Evolutionary conservation across 768 basidiomycete genomes (phyloP), one percentile per base, ranked within the genome.

Genomic region (Trametes sanguinea): DNA sequence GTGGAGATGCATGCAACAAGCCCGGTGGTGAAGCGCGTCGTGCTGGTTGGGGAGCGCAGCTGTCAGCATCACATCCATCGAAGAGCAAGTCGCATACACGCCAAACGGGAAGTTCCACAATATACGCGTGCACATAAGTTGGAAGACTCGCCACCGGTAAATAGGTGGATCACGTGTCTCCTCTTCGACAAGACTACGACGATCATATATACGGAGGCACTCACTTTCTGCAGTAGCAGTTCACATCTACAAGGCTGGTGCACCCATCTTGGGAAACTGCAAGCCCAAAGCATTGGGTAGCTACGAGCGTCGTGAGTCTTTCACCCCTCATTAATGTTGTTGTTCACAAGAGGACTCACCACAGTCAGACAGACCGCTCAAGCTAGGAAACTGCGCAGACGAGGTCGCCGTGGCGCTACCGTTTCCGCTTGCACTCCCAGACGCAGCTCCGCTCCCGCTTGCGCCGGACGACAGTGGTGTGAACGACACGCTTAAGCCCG

Each of bases 151-250:
- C 22, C 11, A 9, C n/a, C 27, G 27, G 6, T 43, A 3, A 30
- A 27, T 8, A n/a, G 27, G 29, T 3, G 43, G n/a, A 48, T 9
- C 32, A 14, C 50, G 11, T 17, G 22, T 37, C 13, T 51, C 8
- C 51, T 37, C 9, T 17, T 8, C 27, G 11, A 39, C 39, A 17
- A 13, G 30, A 37, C 30, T 8, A 45, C 17, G 13, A 11, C 17
- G 22, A 7, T 22, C 22, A 22, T 22, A 35, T 7, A 8, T 44
- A 51, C n/a, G 29, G 30, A 16, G 33, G 30, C 22, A 61, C 51
- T 47, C 63, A 76, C 61, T 67, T 71, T 57, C 39, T 77, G 60
- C 84, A 84, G 67, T 77, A 85, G 65, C 84, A 85, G 57, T 80
- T 75, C 35, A 84, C 79, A 6, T 79, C 78, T 11, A 76, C 72